Base-by-base conservation (phyloP, 352 stramenopile species). In the Phytophthora gonapodyides region DNA sequence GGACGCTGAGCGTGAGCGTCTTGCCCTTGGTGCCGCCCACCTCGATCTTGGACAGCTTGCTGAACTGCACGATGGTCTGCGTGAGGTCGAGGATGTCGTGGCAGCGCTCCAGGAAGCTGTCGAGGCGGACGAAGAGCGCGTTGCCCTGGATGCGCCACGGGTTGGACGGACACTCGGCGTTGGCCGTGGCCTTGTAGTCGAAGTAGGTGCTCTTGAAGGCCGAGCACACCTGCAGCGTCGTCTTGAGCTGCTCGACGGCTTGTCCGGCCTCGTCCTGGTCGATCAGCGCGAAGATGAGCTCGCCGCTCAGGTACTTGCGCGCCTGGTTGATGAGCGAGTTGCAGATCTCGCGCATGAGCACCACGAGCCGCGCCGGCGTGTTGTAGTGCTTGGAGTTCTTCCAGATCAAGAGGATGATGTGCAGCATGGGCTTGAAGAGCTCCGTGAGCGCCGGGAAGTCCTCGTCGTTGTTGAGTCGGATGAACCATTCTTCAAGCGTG, bases 371-470 rank as follows among this genome's bases (percentile, higher is more conserved):
- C 17, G 92, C 93, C 0, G 97, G 93, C 7, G 95, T 99, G 75
- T 99, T 99, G 88, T 99, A 99, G 75, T 99, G 91, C 72, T 97
- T 97, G 21, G 94, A 99, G 78, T 99, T 98, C 73, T 99, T 99
- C 97, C 97, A 99, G 61, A 99, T 99, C 17, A 99, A 75, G 58
- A 99, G 80, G 12, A 99, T 97, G 52, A 98, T 98, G 69, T 99
- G 96, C 13, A 99, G 76, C 80, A 98, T 98, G n/a, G 97, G 97
- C 74, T 98, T 99, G 80, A 99, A 99, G 16, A 98, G 76, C 50
- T 97, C 79, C 2, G 84, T 86, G 10, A 98, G 75, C 10, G 88
- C 93, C 7, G 90, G 89, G 48, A 98, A 98, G 67, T 98, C 95
- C 42, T 98, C 94, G 60, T 98, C 93, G 38, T 94, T 97, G 67